Conservation (phyloP, 371 early-diverging fungal species). For the Mucor ambiguus region DNA sequence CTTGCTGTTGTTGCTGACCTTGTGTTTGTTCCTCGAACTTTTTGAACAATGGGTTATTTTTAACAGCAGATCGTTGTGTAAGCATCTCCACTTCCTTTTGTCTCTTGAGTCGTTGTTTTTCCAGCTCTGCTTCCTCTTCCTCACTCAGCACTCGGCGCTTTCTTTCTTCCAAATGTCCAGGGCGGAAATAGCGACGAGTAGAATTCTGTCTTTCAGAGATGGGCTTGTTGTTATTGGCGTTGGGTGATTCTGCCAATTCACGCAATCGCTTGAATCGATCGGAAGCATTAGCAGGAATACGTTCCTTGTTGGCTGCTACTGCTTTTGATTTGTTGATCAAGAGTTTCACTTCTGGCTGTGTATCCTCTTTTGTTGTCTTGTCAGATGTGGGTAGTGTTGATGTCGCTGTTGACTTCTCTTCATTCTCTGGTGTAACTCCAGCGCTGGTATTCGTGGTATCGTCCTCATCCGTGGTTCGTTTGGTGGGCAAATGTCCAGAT, state of each 20-base stretch:
- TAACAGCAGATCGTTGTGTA: constrained; percentile 39
- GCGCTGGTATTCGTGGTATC: background rate
- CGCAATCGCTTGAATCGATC: constrained; percentile 34
- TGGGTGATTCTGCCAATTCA: constrained; percentile 33
- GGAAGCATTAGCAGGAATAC: constrained; percentile 11
- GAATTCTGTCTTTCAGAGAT: constrained; percentile 32
- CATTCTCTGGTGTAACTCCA: background rate
- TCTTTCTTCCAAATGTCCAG: constrained; percentile 39
- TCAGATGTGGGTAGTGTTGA: background rate
- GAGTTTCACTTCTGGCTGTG: constrained; percentile 18
- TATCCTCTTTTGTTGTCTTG: background rate
- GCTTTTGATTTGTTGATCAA: constrained; percentile 17
- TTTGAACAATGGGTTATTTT: constrained; percentile 37
- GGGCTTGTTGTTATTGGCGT: constrained; percentile 9
- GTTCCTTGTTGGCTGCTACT: background rate
- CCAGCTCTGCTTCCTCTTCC: constrained; percentile 35
- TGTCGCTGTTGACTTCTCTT: background rate
- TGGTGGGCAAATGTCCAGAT: constrained; percentile 18
- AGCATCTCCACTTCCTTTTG: constrained; percentile 31
- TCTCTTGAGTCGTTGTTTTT: constrained; percentile 23
- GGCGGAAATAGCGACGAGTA: constrained; percentile 34
- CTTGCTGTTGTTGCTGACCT: background rate
- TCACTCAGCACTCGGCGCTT: constrained; percentile 32
- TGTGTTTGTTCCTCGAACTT: constrained; percentile 28
- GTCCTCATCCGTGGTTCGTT: background rate